Evolutionary conservation across 1,284 basidiomycete genomes (phyloP), one percentile per base, ranked within the genome.

Genomic region (Fomitiporia mediterranea): DNA sequence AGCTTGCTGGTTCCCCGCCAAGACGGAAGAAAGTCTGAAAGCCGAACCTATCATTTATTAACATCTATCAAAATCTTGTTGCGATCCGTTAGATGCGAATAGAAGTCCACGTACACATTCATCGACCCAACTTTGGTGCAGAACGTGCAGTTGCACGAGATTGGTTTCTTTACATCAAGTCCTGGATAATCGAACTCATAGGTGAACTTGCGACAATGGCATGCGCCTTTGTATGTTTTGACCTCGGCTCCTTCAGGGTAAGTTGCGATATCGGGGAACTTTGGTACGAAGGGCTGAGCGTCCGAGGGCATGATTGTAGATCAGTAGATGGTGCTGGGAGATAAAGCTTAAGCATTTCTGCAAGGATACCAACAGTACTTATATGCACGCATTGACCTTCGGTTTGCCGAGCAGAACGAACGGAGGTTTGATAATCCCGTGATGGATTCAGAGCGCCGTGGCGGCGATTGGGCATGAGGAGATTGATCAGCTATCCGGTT

Each of bases 121-220:
- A 43, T 9, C 5, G 42, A 23, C 42, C 42, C 42, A 23, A 8
- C 27, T 21, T 23, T 43, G 17, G 2, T 43, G 19, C 42, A 43
- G 42, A 43, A 43, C 21, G 42, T 23, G 19, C 42, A 43, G 15
- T 43, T 56, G 55, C 55, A 56, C 4, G 13, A 42, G 19, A 52
- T 27, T 4, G 42, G 39, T 21, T 21, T 44, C 11, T 17, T 11
- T 15, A 25, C 48, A n/a, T 58, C 57, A 19, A 58, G 53, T 5
- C 37, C 19, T 4, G 51, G 52, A 40, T n/a, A 54, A 56, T 37
- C 28, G 37, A 51, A 52, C 27, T 60, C 59, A 39, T 50, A 62
- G 13, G 39, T 38, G 44, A 62, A 58, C 40, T 54, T 58, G 25
- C 54, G 43, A 28, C 61, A 62, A 42, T 62, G 61, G 25, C 61